These are phyloP conservation scores for Colletotrichum eremochloae DNA, from an alignment of 2,329 filamentous ascomycete species.

Conservation along the genomic window DNA sequence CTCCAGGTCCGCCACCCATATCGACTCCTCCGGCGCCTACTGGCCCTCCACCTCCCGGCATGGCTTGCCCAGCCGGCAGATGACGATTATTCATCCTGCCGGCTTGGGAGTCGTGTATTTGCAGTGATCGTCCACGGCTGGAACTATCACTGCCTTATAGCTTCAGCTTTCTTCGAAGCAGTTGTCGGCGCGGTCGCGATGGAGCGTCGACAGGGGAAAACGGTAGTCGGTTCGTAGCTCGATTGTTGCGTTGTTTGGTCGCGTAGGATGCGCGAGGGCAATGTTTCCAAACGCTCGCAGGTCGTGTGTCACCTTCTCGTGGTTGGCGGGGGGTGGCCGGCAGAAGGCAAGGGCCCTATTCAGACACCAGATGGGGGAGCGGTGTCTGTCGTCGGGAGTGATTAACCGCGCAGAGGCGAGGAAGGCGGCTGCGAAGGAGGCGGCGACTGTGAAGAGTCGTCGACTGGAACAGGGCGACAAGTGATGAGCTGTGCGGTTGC, in stretches of 20 bases:
- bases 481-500: conserved; percentile 28
- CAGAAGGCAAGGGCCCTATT: conserved; percentile 14
- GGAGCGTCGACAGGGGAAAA: conserved; percentile 35
- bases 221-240: conserved; percentile 21
- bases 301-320: conserved; percentile 23
- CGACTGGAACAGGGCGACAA: conserved; percentile 24
- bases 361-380: conserved; percentile 1
- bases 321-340: conserved; percentile 23
- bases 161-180: conserved; percentile 34
- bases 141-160: conserved; percentile 41
- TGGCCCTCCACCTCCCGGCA: conserved; percentile 59
- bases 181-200: conserved; percentile 32
- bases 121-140: conserved; percentile 44
- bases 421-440: conserved; percentile 13
- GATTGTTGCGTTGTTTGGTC: conserved; percentile 16
- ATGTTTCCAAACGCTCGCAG: conserved; percentile 12
- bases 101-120: conserved; percentile 64
- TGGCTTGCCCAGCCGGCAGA: conserved; percentile 81
- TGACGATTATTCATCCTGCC: conserved; percentile 83
- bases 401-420: conserved; percentile 4
- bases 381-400: conserved; percentile 11
- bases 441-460: conserved; percentile 25
- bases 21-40: conserved; percentile 46
- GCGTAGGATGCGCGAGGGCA: conserved; percentile 23
- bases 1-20: conserved; percentile 50